phyloP scores from a whole-genome alignment of 116 monocot genomes.

The Papilionanthe hybrid region DNA sequence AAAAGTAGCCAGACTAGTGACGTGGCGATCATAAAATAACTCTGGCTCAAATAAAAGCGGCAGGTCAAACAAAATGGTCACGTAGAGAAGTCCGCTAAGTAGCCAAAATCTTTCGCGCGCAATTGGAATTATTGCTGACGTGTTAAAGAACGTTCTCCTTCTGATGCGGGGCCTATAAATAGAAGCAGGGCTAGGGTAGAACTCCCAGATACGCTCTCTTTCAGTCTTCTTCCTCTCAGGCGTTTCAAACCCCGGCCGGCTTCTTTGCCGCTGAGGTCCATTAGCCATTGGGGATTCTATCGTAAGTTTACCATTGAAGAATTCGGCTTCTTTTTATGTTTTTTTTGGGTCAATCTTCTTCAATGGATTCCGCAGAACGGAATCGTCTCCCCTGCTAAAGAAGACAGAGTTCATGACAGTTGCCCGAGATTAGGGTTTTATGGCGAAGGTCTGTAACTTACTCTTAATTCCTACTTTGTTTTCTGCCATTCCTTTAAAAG shows the following conservation, averaged over 20 bases:
- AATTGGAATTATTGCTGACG: background rate
- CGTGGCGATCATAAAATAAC: background rate
- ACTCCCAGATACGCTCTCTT: background rate
- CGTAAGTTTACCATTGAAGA: background rate
- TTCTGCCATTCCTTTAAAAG: background rate
- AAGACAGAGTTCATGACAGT: background rate
- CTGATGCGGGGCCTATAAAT: background rate
- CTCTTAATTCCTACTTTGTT: background rate
- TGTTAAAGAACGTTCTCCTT: background rate
- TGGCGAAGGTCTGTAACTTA: background rate
- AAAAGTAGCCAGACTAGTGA: background rate
- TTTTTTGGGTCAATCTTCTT: background rate
- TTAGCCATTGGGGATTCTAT: background rate
- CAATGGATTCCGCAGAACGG: background rate
- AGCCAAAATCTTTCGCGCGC: background rate
- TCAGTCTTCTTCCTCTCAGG: background rate
- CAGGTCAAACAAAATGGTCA: background rate
- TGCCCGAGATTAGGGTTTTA: slow-evolving; percentile 3
- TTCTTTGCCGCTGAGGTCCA: background rate
- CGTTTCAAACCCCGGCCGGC: background rate
- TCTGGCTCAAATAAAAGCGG: background rate
- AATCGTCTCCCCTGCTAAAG: background rate
- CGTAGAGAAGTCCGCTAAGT: background rate
- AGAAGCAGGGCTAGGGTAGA: background rate
- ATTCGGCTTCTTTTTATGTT: background rate